phyloP scores from a whole-genome alignment of 2,329 filamentous ascomycete genomes.

The Pseudocercospora cruenta region DNA sequence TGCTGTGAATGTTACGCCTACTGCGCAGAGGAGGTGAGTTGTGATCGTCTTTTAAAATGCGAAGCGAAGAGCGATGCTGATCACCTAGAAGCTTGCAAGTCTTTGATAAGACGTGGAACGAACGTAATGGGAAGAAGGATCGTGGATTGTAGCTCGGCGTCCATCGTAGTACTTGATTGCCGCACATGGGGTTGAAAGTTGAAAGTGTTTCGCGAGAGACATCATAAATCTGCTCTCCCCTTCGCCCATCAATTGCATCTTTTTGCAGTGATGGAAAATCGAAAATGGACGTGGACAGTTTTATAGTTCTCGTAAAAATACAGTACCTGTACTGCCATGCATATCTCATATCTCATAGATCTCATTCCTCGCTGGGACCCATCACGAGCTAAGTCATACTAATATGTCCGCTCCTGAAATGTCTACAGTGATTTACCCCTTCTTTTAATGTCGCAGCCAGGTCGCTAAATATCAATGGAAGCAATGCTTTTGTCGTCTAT shows the following conservation, averaged over 20 bases:
- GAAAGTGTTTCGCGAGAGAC: neutral
- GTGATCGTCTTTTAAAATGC: neutral
- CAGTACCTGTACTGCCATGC: neutral
- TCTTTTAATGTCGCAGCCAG: neutral
- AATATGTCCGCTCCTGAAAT: neutral
- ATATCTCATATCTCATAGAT: neutral
- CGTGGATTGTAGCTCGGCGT: neutral
- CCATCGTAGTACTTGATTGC: too few relatives aligned
- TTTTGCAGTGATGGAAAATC: neutral
- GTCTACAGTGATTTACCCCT: neutral
- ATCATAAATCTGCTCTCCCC: neutral
- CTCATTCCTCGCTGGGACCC: neutral
- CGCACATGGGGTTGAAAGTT: too few relatives aligned
- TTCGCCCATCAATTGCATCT: neutral
- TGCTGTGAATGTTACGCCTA: neutral
- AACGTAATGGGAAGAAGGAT: neutral
- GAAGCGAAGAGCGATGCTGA: neutral
- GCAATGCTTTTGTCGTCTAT: neutral
- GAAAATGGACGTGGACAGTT: neutral
- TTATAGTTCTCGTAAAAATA: neutral
- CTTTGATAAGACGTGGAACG: neutral
- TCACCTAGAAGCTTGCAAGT: neutral
- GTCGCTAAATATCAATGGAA: neutral
- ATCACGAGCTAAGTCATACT: neutral
- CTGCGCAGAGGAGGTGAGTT: neutral